Evolutionary conservation across 2,329 filamentous ascomycete species (phyloP).

Genomic region (Alternaria sp.): DNA sequence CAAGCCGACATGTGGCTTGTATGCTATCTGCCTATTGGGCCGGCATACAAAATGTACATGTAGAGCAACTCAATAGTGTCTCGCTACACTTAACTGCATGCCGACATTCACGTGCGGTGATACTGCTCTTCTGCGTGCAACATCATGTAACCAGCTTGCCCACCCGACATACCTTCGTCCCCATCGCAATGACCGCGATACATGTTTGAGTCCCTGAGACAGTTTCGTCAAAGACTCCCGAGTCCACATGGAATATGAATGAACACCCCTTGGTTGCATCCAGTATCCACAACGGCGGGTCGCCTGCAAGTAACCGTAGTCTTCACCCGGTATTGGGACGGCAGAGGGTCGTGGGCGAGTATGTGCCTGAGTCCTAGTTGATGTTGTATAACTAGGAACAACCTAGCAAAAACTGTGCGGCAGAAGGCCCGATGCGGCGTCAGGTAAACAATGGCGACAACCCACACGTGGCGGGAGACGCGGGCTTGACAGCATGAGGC

Average conservation of each 20-base stretch:
- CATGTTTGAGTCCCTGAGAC: neutral
- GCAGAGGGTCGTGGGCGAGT: neutral
- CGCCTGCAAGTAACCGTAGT: neutral
- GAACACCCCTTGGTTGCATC: neutral
- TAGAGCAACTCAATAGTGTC: neutral
- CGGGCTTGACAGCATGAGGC: neutral
- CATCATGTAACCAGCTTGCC: neutral
- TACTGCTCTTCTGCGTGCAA: neutral
- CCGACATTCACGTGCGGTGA: neutral
- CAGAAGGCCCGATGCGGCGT: neutral
- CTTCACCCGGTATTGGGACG: neutral
- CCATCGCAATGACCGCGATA: neutral
- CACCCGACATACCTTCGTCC: neutral
- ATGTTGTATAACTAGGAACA: neutral
- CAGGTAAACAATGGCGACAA: neutral
- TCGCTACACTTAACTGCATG: neutral
- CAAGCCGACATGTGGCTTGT: neutral
- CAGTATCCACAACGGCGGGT: neutral
- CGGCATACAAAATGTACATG: neutral
- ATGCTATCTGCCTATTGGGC: neutral
- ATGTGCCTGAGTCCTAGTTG: neutral
- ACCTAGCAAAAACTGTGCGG: neutral
- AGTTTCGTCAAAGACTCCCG: neutral
- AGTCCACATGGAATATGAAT: neutral
- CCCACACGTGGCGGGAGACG: neutral